Evolutionary conservation across 2,329 filamentous ascomycete genomes (phyloP).

Genomic region (Ambrosiella xylebori): DNA sequence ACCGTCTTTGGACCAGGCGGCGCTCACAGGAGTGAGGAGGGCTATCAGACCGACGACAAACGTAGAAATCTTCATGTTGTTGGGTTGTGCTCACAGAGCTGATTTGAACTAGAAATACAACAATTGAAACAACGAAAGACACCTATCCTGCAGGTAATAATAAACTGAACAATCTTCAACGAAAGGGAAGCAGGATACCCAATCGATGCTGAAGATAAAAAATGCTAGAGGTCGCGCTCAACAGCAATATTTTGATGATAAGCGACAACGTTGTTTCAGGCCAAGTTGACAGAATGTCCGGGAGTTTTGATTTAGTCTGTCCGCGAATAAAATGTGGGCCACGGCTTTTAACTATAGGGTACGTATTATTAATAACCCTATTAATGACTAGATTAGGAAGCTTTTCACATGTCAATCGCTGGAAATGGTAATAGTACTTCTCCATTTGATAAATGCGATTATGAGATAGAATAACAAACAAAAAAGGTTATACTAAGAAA

Average conservation of each 20-base stretch:
- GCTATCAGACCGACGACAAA: slow-evolving; percentile 53
- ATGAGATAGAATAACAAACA: background rate
- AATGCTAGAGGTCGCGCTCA: background rate
- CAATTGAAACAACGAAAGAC: slow-evolving; percentile 13
- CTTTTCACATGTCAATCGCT: too few species aligned
- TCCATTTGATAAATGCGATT: background rate
- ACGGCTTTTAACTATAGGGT: background rate
- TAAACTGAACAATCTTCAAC: background rate
- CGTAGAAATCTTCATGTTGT: slow-evolving; percentile 54
- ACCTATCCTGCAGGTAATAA: slow-evolving; percentile 20
- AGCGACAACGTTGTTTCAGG: background rate
- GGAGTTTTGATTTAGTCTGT: background rate
- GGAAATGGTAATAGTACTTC: too few species aligned
- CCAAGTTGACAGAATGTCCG: slow-evolving; percentile 1
- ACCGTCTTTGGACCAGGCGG: slow-evolving; percentile 81
- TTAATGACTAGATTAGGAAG: background rate
- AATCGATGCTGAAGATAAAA: background rate
- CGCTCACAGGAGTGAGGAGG: slow-evolving; percentile 46
- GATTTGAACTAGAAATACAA: background rate
- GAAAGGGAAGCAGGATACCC: background rate
- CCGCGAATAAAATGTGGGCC: background rate
- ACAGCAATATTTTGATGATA: too few species aligned
- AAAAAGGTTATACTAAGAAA: background rate
- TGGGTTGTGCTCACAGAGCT: background rate
- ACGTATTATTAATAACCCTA: background rate